Conservation (phyloP, 1,284 basidiomycete species). For the Ustilago esculenta region DNA sequence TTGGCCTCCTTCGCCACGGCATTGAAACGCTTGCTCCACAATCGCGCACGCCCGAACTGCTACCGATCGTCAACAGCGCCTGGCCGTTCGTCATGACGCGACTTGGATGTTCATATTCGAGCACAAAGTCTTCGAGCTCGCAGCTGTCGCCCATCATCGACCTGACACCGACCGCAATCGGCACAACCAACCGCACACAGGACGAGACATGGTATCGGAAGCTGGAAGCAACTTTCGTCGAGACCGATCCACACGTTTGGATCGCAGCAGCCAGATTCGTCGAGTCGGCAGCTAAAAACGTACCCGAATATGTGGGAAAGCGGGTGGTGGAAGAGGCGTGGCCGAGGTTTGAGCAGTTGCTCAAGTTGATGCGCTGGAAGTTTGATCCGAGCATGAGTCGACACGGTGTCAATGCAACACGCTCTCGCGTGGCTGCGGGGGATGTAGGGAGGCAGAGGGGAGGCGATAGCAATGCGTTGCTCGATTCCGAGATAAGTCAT, state of each 20-base stretch:
- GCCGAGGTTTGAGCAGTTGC: conserved; percentile 50
- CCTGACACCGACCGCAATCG: too few relatives aligned
- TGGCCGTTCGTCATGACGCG: conserved; percentile 63
- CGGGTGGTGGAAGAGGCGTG: conserved; percentile 55
- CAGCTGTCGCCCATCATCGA: conserved; percentile 27
- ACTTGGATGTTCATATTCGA: conserved; percentile 42
- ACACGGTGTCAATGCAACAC: too few relatives aligned
- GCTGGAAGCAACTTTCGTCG: conserved; percentile 20
- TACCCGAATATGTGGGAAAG: conserved; percentile 52
- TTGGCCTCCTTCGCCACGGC: conserved; percentile 43
- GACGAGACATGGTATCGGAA: conserved; percentile 8
- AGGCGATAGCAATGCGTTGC: neutral
- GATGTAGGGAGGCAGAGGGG: too few relatives aligned
- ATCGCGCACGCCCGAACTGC: conserved; percentile 44
- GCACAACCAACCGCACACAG: too few relatives aligned
- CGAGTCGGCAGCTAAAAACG: conserved; percentile 25
- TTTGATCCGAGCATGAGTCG: conserved; percentile 17
- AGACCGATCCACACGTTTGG: conserved; percentile 54
- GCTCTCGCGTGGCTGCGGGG: too few relatives aligned
- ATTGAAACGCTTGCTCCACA: conserved; percentile 42
- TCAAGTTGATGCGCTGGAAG: conserved; percentile 29
- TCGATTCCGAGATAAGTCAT: neutral
- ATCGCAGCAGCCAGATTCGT: conserved; percentile 50
- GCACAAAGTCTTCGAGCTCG: neutral
- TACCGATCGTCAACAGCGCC: conserved; percentile 56